These are phyloP conservation scores for Fragilaria crotonensis DNA, from an alignment of 108 stramenopile genomes.

Conservation along the genomic window DNA sequence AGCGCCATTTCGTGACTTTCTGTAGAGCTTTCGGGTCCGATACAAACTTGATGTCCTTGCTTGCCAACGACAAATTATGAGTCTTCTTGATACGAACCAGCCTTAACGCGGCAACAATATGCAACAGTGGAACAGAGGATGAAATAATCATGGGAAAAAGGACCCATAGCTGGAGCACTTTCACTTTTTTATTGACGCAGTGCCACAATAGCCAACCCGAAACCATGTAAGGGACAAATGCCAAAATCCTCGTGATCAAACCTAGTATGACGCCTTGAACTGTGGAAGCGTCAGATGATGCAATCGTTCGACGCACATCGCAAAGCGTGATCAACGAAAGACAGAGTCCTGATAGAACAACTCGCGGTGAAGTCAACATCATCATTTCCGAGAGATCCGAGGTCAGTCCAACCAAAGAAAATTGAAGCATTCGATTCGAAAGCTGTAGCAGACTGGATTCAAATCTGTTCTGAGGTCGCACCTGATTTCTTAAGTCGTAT, in stretches of 20 bases:
- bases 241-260: background rate
- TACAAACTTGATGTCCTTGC: background rate
- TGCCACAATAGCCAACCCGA: background rate
- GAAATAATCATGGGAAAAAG: conserved; percentile 8
- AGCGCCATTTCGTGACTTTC: conserved; percentile 34
- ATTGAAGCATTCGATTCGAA: background rate
- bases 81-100: conserved; percentile 17
- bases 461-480: background rate
- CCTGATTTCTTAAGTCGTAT: conserved; percentile 18
- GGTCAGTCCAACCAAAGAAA: background rate
- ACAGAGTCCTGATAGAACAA: background rate
- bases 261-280: too few species aligned
- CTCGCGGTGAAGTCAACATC: background rate
- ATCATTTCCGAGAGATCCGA: background rate
- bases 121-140: conserved; percentile 6
- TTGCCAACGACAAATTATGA: conserved; percentile 15
- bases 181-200: background rate
- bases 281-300: too few species aligned
- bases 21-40: conserved; percentile 6
- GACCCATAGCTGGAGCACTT: background rate
- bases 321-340: background rate
- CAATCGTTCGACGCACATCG: too few species aligned
- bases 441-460: background rate
- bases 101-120: conserved; percentile 9
- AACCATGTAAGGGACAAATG: background rate